Percentiles rank a stretch among this genome's conserved stretches.
phyloP scores from a whole-genome alignment of 805 yeast species.

The Candida bentonensis region DNA sequence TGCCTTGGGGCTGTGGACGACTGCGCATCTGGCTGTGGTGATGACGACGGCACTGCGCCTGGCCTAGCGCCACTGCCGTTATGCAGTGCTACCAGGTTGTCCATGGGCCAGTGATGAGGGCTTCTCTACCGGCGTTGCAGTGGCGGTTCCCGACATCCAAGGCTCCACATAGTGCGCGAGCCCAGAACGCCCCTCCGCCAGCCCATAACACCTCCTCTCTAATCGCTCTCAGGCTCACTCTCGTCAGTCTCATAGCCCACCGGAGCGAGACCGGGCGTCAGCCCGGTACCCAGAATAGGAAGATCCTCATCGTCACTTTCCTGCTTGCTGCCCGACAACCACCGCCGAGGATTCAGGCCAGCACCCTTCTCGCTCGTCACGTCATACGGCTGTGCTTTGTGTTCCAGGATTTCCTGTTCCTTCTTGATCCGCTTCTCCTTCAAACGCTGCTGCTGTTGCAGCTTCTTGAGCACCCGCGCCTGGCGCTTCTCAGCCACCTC shows the following conservation, averaged over 20 bases:
- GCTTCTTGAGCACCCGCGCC: neutral
- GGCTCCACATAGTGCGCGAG: neutral
- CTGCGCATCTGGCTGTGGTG: slow-evolving; percentile 9
- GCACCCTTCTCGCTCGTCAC: neutral
- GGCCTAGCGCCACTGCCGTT: neutral
- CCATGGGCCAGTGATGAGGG: neutral
- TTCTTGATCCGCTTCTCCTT: neutral
- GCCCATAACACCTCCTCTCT: neutral
- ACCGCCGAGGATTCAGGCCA: neutral
- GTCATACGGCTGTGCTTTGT: neutral
- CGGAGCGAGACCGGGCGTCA: slow-evolving; percentile 18
- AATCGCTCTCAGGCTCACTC: too few species aligned
- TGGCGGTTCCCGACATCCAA: too few species aligned
- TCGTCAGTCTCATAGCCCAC: slow-evolving; percentile 15
- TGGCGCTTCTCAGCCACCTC: neutral
- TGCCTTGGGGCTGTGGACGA: slow-evolving; percentile 12
- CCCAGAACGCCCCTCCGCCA: neutral
- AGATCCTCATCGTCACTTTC: neutral
- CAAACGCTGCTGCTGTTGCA: neutral
- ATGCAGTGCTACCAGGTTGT: neutral
- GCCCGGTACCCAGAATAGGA: slow-evolving; percentile 5
- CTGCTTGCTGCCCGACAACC: neutral
- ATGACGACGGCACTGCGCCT: slow-evolving; percentile 10
- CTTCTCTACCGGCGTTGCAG: neutral
- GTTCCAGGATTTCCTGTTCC: neutral